A percentile compares a stretch with the other conserved stretches of the same genome.
Conservation (phyloP, 1,284 basidiomycete genomes). For the Apiotrichum gracile region DNA sequence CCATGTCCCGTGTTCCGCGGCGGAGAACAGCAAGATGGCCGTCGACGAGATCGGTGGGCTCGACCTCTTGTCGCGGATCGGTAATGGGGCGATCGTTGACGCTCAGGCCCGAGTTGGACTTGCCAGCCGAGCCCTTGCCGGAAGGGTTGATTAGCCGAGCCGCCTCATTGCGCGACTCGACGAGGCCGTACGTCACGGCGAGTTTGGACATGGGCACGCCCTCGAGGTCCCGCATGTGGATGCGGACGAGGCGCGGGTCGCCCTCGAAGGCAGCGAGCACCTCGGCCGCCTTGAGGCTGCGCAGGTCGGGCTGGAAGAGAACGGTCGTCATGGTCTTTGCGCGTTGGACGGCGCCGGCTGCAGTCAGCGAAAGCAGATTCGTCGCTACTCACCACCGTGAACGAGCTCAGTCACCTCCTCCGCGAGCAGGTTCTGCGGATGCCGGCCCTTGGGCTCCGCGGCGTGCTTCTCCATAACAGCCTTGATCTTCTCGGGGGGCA, state of each 20-base stretch:
- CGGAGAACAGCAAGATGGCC: constrained; percentile 61
- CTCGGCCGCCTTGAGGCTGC: constrained; percentile 48
- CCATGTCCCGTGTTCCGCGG: constrained; percentile 66
- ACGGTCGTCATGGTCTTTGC: constrained; percentile 59
- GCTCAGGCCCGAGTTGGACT: constrained; percentile 53
- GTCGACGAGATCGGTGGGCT: constrained; percentile 57
- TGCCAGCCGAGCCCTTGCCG: no score
- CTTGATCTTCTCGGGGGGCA: constrained; percentile 59
- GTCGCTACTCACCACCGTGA: constrained; percentile 60
- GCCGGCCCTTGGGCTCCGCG: constrained; percentile 56
- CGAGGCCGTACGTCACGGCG: constrained; percentile 52
- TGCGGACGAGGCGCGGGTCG: constrained; percentile 56
- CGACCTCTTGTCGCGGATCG: constrained; percentile 44
- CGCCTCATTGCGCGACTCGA: constrained; percentile 50
- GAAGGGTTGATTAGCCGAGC: constrained; percentile 50
- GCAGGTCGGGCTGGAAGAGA: constrained; percentile 54
- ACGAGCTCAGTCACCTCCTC: constrained; percentile 82
- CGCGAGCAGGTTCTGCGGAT: constrained; percentile 74
- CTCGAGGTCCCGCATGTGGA: constrained; percentile 50
- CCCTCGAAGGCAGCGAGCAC: constrained; percentile 55
- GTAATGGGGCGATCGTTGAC: constrained; percentile 52
- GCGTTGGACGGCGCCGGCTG: constrained; percentile 49
- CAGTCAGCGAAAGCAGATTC: not conserved
- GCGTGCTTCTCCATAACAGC: constrained; percentile 58
- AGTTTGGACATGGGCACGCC: constrained; percentile 56